Base-by-base conservation (phyloP, 768 basidiomycete species). In the Mycena crocata region DNA sequence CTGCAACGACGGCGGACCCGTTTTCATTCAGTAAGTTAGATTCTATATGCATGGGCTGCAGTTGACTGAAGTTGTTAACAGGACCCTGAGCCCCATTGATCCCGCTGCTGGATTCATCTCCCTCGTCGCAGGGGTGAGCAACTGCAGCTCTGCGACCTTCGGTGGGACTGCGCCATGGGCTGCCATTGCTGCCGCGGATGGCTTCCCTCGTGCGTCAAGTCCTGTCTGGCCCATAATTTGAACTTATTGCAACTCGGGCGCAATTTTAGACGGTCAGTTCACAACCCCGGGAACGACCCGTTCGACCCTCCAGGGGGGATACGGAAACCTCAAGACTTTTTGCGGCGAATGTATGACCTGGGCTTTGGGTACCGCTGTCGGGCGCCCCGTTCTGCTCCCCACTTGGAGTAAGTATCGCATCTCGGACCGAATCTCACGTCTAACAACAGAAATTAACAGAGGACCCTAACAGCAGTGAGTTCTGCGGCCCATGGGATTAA, bases 401-500 rank as follows among this genome's bases (percentile, higher is more conserved):
- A 14, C 42, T 4, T 66, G 64, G 64, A 66, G 64, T 66, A 39
- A 50, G 64, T 66, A 5, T 19, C 7, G 2, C 23, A 9, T 10
- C 26, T 13, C 24, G 14, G 45, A 15, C 35, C 15, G 13, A 15
- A 2, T 37, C 24, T 24, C 44, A 39, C 46, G 26, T 13, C 12
- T 24, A 21, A 13, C 30, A 44, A 23, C 9, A 14, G 13, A 0
- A 19, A 3, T 24, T 15, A 13, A 5, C 28, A 62, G 61, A 39
- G 61, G 52, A 62, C 30, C 61, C 62, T 26, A 49, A 56, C 17
- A 56, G 62, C 54, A 49, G 62, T 63, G 37, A 56, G 51, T 39
- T 5, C 6, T 40, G 1, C 2, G 13, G 5, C 3, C 13, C 23
- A 13, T 32, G 1, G 6, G 35, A 10, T 48, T 23, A 40, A 3